Conservation (phyloP, 2,329 filamentous ascomycete genomes). For the Penicillium sp. region DNA sequence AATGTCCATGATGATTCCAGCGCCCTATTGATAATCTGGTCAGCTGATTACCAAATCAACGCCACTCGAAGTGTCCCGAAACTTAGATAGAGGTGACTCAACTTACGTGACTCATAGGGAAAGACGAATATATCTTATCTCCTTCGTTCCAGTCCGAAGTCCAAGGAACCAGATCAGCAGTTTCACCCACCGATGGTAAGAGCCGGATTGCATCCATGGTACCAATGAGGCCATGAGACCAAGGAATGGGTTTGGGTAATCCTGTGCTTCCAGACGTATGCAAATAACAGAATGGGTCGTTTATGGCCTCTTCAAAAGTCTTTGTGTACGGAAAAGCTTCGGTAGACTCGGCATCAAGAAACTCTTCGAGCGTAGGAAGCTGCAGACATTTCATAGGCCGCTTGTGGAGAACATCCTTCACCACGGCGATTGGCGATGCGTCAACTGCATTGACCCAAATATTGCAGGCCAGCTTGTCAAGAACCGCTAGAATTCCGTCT, state of each 20-base stretch:
- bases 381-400: conserved; percentile 6
- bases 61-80: background rate
- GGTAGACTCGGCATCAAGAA: conserved; percentile 1
- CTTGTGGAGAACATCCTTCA: conserved; percentile 2
- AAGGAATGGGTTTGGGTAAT: conserved; percentile 39
- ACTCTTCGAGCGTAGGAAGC: conserved; percentile 2
- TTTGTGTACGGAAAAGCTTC: conserved; percentile 23
- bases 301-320: conserved; percentile 36
- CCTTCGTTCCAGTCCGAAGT: conserved; percentile 8
- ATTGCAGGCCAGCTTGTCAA: conserved; percentile 1
- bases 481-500: conserved; percentile 1
- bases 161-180: conserved; percentile 4
- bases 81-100: background rate
- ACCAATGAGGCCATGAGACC: conserved; percentile 22
- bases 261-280: conserved; percentile 42
- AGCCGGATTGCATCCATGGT: conserved; percentile 17
- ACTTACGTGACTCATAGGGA: conserved; percentile 7
- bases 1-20: conserved; percentile 7
- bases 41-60: background rate
- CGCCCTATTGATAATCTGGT: background rate
- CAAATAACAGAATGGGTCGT: conserved; percentile 37
- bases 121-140: conserved; percentile 4
- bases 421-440: conserved; percentile 1
- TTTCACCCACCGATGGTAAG: conserved; percentile 8
- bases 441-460: conserved; percentile 7